Evolutionary conservation across 768 basidiomycete species (phyloP), one percentile per base, ranked within the genome.

Genomic region (Rossbeevera mucosa): DNA sequence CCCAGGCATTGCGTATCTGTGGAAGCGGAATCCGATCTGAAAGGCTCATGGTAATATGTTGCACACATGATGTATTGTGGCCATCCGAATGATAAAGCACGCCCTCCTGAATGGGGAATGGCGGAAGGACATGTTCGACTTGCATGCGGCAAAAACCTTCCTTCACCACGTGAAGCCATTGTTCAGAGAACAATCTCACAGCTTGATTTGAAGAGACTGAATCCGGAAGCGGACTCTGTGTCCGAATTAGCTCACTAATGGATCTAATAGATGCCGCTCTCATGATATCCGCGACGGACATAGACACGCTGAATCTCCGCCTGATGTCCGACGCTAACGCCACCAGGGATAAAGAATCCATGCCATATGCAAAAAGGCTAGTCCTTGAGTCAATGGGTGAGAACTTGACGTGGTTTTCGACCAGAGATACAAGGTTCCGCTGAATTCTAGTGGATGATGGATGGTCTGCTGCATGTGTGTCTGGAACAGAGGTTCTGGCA

Each of bases 51-150:
- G 77, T 52, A 33, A 76, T 62, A 55, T 77, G 77, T 47, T 78
- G 77, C 11, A 78, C 74, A 57, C 75, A 78, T 48, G 76, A 66
- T 1, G 67, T 64, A 36, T 67, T 63, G 22, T 64, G 53, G n/a
- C 68, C 66, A 28, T 66, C 67, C 5, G 76, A 74, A 30, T 73
- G 69, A 45, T 72, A 71, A 46, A 79, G 59, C 16, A 79, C 72
- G 20, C 77, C 77, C 61, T 76, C 76, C 52, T 79, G 77, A 13
- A 78, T 65, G 18, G 76, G 65, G 48, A 77, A 75, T 25, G 77
- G 65, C 18, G 78, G 77, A 21, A 76, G 73, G 49, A 70, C 55
- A 12, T 44, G 50, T 30, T 42, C 54, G 8, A 67, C 42, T 14
- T 46, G 50, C 5, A 48, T 12, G 12, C 40, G 49, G 2, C 54